Base-by-base conservation (phyloP, 1,139 yeast genomes). In the Hyphopichia fennica region DNA sequence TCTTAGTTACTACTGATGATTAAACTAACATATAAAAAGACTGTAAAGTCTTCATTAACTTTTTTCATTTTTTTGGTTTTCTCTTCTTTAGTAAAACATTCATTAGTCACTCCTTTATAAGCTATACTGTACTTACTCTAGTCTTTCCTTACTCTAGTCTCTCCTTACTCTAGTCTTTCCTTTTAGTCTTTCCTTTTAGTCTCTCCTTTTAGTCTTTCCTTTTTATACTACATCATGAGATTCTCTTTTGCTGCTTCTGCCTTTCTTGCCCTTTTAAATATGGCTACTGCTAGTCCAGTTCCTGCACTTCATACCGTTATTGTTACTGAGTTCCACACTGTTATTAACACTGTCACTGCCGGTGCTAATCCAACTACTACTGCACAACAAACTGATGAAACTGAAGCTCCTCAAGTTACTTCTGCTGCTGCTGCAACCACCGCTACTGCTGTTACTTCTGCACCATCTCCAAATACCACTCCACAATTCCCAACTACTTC, bases 271-370 rank as follows among this genome's bases (percentile, higher is more conserved):
- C 39, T 45, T 23, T 37, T 49, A 27, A 37, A 34, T 22, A 35
- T 42, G 8, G 47, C 40, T 22, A 40, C 45, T 23, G 61, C 63
- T 41, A 56, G 49, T 32, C 67, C 69, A 13, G 60, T 54, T 31
- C 60, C 62, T 17, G 58, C 45, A 27, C 45, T 61, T 27, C 42
- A 50, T 25, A 48, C 52, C 22, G 53, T 52, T 27, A 48, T 44
- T 33, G 50, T 50, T 29, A 53, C 59, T 33, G 41, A 46, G 20
- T 49, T 42, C 36, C 47, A 53, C 34, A 57, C 62, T 33, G 54
- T 55, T 22, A 39, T 45, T 16, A 43, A 46, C 22, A 45, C 49
- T 39, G 52, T 45, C 10, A 43, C 52, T 34, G 45, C 22, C 18
- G 31, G 31, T 35, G 30, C 6, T 28, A 28, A 28, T 28, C 25